These are phyloP conservation scores for Cercospora nicotianae DNA, from an alignment of 2,329 filamentous ascomycete genomes.

Conservation along the genomic window DNA sequence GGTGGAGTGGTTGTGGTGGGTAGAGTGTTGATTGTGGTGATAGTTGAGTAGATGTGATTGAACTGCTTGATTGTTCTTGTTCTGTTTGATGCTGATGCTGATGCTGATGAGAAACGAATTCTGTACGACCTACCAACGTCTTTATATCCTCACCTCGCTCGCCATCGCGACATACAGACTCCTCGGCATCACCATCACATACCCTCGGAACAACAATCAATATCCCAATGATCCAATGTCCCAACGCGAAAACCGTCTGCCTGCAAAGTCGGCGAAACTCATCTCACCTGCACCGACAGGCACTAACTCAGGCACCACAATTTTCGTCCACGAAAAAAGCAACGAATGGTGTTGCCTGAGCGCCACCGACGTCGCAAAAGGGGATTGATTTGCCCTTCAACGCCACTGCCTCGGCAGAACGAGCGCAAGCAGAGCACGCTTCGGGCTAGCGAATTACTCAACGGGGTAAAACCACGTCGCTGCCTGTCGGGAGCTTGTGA, in stretches of 20 bases:
- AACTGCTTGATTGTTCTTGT: background rate
- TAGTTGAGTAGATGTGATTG: background rate
- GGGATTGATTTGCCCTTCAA: background rate
- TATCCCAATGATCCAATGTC: slow-evolving; percentile 1
- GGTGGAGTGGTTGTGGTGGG: background rate
- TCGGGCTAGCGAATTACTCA: slow-evolving; percentile 4
- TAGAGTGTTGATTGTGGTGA: background rate
- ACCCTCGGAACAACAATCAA: background rate
- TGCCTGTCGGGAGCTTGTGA: background rate
- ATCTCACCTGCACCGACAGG: background rate
- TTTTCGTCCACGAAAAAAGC: slow-evolving; percentile 11
- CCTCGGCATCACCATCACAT: slow-evolving; percentile 8
- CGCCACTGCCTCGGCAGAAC: slow-evolving; percentile 12
- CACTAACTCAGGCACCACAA: slow-evolving; percentile 9
- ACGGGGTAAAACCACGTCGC: background rate
- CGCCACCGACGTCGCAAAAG: slow-evolving; percentile 11
- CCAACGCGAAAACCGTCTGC: slow-evolving; percentile 13
- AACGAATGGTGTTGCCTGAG: slow-evolving; percentile 11
- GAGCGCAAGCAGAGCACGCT: background rate
- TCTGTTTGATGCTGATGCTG: background rate
- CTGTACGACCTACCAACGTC: background rate
- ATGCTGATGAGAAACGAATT: background rate
- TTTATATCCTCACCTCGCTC: background rate
- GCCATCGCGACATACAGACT: background rate
- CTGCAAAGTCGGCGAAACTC: slow-evolving; percentile 2